Base-by-base conservation (phyloP, 768 basidiomycete genomes). In the Xerocomellus amylosporus region DNA sequence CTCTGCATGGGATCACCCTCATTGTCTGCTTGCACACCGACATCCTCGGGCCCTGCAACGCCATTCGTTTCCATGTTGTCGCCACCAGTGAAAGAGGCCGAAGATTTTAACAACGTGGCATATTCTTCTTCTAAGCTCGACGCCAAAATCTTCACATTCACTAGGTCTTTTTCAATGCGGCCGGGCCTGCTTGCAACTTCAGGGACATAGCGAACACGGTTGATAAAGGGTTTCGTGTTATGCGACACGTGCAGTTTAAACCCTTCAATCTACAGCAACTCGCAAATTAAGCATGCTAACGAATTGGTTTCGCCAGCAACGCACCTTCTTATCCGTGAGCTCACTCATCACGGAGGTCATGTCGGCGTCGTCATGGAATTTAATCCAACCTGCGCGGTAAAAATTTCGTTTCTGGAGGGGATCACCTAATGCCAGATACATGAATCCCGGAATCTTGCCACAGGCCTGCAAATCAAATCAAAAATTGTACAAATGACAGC, bases 311-410 rank as follows among this genome's bases (percentile, higher is more conserved):
- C 45, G 45, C 20, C 17, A 50, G 22, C 26, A 49, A 40, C 54
- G 46, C 59, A 92, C 95, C 84, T 94, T 95, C 67, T 87, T 88
- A 62, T 93, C 90, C 49, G 88, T 81, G 43, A 98, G 63, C 61
- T 90, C 86, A 37, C 75, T 64, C 73, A 95, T 82, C 6, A 90
- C 86, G 15, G 73, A 64, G 2, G 76, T 64, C 83, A 98, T 92
- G 62, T 97, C 91, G 10, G 87, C 84, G 58, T 93, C 92, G 31
- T 92, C 90, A 39, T 73, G 75, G 68, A 95, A 97, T 58, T 84
- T 85, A 55, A 97, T 77, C 94, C 95, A 98, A 13, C 93, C 96
- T 2, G 93, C 91, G 31, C 96, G 90, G 67, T 96, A 93, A 69
- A 90, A 98, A 63, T 90, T 90, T 55, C 93, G 86, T 73, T 95